Base-by-base conservation (phyloP, 78 protist species). In the Dictyostelium purpureum region DNA sequence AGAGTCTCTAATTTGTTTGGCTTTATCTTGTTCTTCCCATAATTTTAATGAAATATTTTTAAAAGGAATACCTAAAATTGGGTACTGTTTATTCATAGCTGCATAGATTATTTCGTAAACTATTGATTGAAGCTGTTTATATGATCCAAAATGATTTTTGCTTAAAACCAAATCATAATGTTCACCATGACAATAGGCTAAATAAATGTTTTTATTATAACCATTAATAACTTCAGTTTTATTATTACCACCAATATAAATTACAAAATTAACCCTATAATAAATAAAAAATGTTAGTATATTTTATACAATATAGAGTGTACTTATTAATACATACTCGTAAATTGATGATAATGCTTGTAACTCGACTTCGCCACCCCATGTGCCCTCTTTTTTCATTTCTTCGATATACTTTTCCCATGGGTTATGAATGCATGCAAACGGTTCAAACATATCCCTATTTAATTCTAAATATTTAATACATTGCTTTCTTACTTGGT, bases 331-430 rank as follows among this genome's bases (percentile, higher is more conserved):
- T 24, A 57, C 71, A 19, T 61, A 78, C 88, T 79, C 54, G 26
- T 69, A 81, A 38, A 67, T 67, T 35, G 69, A 52, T 47, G 90
- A 81, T 10, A 81, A 9, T 37, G 90, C 90, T 54, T 81, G 90
- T 70, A 81, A 54, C 45, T 81, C 90, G 5, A 81, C 42, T 28
- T 81, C 90, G 11, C 90, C 90, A 54, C 90, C 90, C 90, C 90
- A 81, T 4, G 90, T 81, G 43, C 76, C 90, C 10, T 81, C 90
- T 33, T 81, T 66, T 35, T 21, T 18, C 77, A 81, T 81, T 24
- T 24, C 45, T 0, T 67, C 19, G 0, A 81, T 81, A 52, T 81
- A 81, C 4, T 38, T 28, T 16, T 81, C 90, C 90, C 90, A 81
- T 18, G 90, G 54, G 54, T 69, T 38, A 54, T 81, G 54, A 7